Evolutionary conservation across 2,329 filamentous ascomycete genomes (phyloP).

Genomic region (Diaporthe caulivora): DNA sequence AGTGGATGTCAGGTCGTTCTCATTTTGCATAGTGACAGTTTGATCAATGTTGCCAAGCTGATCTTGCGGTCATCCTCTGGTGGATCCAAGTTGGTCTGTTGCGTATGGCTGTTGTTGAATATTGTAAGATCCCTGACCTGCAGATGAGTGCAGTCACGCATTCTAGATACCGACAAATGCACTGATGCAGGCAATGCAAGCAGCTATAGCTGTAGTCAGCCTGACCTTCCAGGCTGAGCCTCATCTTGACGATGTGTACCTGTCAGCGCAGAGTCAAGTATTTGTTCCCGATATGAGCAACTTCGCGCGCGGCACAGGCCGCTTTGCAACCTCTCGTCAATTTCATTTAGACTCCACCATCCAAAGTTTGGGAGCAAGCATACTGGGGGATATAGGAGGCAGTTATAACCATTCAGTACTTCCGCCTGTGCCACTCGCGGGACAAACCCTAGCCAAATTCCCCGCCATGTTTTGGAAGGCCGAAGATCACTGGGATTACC

Average conservation of each 20-base stretch:
- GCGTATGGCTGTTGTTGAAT: not conserved
- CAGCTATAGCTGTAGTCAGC: slow-evolving; percentile 8
- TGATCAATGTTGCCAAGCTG: slow-evolving; percentile 2
- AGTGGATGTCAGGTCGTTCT: not conserved
- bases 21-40: slow-evolving; percentile 18
- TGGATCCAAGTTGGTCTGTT: not conserved
- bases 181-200: not conserved
- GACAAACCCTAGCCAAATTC: not conserved
- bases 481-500: slow-evolving; percentile 11
- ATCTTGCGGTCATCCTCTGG: slow-evolving; percentile 14
- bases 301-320: slow-evolving; percentile 14
- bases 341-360: not conserved
- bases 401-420: not conserved
- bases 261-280: not conserved
- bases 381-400: not conserved
- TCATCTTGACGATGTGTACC: slow-evolving; percentile 10
- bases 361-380: slow-evolving; percentile 14
- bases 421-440: not conserved
- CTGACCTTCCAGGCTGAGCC: slow-evolving; percentile 21
- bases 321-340: not conserved
- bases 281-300: slow-evolving; percentile 16
- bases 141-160: too few relatives aligned
- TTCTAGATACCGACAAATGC: not conserved
- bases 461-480: not conserved
- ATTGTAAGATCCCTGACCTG: not conserved